Percentiles rank a stretch among this genome's conserved stretches.
Evolutionary conservation across 495 filamentous ascomycete species (phyloP).

Genomic region (Neurospora sp.): DNA sequence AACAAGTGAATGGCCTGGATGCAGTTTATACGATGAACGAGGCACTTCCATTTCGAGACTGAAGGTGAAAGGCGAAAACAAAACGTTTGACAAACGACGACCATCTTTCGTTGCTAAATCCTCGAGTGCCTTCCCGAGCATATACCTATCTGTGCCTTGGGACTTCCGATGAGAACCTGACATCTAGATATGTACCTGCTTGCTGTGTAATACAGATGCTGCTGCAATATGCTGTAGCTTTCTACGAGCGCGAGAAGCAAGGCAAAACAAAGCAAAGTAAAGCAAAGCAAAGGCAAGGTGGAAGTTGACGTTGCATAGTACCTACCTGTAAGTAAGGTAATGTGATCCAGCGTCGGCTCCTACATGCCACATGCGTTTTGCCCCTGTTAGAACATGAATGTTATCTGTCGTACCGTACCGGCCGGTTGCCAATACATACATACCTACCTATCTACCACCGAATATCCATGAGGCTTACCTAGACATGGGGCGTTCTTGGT

Average conservation of each 20-base stretch:
- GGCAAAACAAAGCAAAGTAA: too few species aligned
- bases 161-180: too few species aligned
- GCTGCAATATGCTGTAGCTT: neutral
- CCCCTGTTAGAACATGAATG: neutral
- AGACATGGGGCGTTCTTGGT: neutral
- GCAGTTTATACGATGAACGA: neutral
- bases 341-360: neutral
- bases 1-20: neutral
- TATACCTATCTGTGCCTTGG: neutral
- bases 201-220: neutral
- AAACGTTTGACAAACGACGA: neutral
- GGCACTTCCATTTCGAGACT: neutral
- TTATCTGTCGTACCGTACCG: neutral
- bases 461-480: neutral
- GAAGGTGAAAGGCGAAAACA: neutral
- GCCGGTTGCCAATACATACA: neutral
- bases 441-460: too few species aligned
- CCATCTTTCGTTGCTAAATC: neutral
- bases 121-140: neutral
- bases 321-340: neutral
- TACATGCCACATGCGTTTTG: neutral
- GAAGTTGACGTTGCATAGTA: neutral
- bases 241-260: too few species aligned
- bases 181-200: too few species aligned
- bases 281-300: neutral